phyloP scores from a whole-genome alignment of 352 stramenopile species.

The Pythium volutum region DNA sequence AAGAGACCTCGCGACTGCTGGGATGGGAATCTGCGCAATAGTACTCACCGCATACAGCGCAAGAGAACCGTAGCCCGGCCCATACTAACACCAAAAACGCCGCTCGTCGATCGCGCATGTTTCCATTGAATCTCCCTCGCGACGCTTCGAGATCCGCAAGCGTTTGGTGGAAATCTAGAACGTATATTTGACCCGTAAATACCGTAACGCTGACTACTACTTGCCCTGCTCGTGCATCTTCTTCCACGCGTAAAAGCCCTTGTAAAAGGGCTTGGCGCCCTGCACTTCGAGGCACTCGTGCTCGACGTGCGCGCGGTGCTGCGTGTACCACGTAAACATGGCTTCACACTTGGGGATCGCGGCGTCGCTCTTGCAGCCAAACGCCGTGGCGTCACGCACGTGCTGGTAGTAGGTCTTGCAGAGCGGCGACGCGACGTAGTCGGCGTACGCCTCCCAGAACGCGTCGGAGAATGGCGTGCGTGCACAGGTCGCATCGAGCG shows the following conservation, averaged over 20 bases:
- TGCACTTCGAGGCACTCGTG: slow-evolving; percentile 46
- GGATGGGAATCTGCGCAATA: not conserved
- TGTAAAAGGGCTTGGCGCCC: slow-evolving; percentile 23
- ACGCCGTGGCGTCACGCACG: slow-evolving; percentile 33
- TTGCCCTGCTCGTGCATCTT: not conserved
- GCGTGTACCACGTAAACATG: slow-evolving; percentile 56
- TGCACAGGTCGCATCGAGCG: slow-evolving; percentile 43
- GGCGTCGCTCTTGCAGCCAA: slow-evolving; percentile 24
- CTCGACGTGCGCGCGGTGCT: slow-evolving; percentile 40
- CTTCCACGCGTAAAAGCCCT: slow-evolving; percentile 29
- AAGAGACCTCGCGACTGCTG: not conserved
- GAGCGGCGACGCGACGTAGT: slow-evolving; percentile 46
- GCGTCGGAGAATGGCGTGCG: slow-evolving; percentile 40
- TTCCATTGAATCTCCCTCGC: too few species aligned
- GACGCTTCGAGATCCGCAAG: slow-evolving; percentile 14
- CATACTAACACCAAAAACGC: not conserved
- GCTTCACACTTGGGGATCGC: slow-evolving; percentile 19
- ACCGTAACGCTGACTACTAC: not conserved
- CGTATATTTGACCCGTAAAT: not conserved
- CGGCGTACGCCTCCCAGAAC: slow-evolving; percentile 61
- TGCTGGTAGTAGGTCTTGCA: slow-evolving; percentile 63
- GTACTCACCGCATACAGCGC: not conserved
- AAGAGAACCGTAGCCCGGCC: not conserved
- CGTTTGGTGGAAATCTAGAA: slow-evolving; percentile 1
- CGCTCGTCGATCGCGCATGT: not conserved